Evolutionary conservation across 495 filamentous ascomycete genomes (phyloP), one percentile per base, ranked within the genome.

Genomic region (Xylaria cubensis): DNA sequence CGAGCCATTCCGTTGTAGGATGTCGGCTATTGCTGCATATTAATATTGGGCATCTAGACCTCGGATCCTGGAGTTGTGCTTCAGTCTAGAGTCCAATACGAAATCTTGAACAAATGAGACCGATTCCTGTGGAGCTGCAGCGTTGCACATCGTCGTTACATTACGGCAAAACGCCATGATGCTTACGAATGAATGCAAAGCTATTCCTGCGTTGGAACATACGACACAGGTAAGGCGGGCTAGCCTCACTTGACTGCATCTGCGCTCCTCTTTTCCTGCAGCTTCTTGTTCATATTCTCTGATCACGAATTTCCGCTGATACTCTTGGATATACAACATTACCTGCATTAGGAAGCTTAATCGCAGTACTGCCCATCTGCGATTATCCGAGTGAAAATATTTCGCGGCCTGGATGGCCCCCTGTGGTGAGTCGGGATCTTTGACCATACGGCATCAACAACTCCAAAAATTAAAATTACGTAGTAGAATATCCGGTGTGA

Each of bases 21-120:
- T 46, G 48, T 29, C 53, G 67, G 67, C 53, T 69, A 44, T 67
- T 48, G 36, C 24, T 61, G 67, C 67, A 69, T 69, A 61, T 61
- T 59, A 61, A 69, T 61, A 69, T 69, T 69, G 67, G 15, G 21
- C 67, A 48, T 69, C 67, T 61, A 61, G 67, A 46, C 67, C 53
- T 39, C n/a, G 19, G 51, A 21, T 24, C 41, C 41, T 26, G 67
- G 15, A 19, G 26, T 48, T 39, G 41, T 29, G 50, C 65, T 15
- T 56, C 53, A 61, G 41, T 24, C n/a, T 53, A 24, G 24, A 55
- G 36, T 50, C 53, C 29, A 56, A 15, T 21, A 19, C 32, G 65
- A 67, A 67, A 24, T 42, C 6, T 26, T 44, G 51, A 69, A 48
- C 67, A 53, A 61, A 59, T 59, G 29, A 36, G 67, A 29, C 41